Base-by-base conservation (phyloP, 2,329 filamentous ascomycete species). In the Talaromyces sp. region DNA sequence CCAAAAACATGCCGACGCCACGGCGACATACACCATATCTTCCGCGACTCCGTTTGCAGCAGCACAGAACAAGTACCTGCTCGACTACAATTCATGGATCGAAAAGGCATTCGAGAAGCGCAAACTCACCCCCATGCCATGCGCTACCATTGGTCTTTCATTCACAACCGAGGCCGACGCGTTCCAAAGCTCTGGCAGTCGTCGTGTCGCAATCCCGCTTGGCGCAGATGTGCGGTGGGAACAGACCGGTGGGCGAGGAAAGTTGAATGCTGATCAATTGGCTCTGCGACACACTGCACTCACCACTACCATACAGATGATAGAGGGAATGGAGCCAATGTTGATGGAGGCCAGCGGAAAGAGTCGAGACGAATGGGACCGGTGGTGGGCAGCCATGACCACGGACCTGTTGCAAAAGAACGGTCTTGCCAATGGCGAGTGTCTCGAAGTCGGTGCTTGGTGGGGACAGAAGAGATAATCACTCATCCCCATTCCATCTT, bases 341-440 rank as follows among this genome's bases (percentile, higher is more conserved):
- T 80, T 97, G 70, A 87, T 90, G 70, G 90, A 96, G 72, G 87
- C 88, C 54, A 96, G 90, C 73, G 90, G 90, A 14, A 96, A 96
- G 82, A 92, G 90, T 72, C 87, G 91, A 73, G 92, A 96, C 70
- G 93, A 97, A 79, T 97, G 93, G 93, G 91, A 96, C 75, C 83
- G 87, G 49, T 97, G 93, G 93, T 87, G 91, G 79, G 88, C 89
- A 47, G 91, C 89, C 77, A 91, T 97, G 90, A 94, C 92, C 85
- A 86, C 87, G 56, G 90, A 95, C 76, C 78, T 97, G 72, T 84
- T 96, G 73, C 88, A 90, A 75, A 89, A 94, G 67, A 89, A 88
- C 63, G 91, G 91, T 22, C 89, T 91, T 19, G 88, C 86, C 57
- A 93, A 88, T 81, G 93, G 93, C 57, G 93, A 97, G 77, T 96